Evolutionary conservation across 2,329 filamentous ascomycete genomes (phyloP).

Genomic region (Sclerotinia trifoliorum): DNA sequence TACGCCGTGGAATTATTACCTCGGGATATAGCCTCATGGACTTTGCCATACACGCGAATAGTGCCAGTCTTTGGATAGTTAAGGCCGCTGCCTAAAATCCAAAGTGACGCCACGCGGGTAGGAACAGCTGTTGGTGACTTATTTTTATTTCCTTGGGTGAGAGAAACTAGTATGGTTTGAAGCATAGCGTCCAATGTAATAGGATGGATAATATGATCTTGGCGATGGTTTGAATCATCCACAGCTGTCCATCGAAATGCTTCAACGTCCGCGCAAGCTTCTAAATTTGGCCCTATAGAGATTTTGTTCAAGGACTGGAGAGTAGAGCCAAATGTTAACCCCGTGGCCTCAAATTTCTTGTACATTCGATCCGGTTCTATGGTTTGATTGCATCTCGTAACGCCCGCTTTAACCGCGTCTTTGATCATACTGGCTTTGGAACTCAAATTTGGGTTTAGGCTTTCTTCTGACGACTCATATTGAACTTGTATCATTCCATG

Average conservation of each 20-base stretch:
- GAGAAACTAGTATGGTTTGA: constrained; percentile 18
- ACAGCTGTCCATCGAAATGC: constrained; percentile 39
- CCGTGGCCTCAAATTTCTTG: neutral
- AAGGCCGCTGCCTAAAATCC: neutral
- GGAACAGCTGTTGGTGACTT: neutral
- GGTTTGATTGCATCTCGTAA: neutral
- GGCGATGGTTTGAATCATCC: constrained; percentile 17
- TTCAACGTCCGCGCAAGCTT: constrained; percentile 16
- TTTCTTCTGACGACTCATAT: neutral
- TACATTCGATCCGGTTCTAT: neutral
- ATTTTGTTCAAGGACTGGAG: neutral
- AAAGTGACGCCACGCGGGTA: neutral
- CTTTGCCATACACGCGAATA: neutral
- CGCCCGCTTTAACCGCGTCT: neutral
- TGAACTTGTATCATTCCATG: neutral
- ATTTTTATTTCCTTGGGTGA: constrained; percentile 26
- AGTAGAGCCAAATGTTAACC: neutral
- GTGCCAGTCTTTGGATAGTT: neutral
- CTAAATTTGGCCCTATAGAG: neutral
- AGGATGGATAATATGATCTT: constrained; percentile 54
- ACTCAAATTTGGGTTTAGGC: neutral
- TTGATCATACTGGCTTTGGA: neutral
- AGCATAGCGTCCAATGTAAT: constrained; percentile 53
- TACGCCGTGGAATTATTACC: neutral
- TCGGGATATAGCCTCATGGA: neutral